Evolutionary conservation across 352 stramenopile species (phyloP).

Genomic region (Pythium chondricola): DNA sequence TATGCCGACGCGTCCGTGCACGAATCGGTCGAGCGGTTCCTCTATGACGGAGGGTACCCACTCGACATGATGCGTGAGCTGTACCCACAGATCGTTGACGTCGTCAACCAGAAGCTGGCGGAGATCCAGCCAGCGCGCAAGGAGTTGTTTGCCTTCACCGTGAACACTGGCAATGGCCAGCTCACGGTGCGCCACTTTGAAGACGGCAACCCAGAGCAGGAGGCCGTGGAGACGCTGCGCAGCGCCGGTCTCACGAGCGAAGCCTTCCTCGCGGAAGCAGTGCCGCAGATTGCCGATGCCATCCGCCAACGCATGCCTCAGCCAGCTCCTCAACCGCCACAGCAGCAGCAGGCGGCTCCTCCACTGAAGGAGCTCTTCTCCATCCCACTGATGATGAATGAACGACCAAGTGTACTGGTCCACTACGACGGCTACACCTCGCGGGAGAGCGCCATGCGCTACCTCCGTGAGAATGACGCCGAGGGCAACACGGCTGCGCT

Average conservation of each 20-base stretch:
- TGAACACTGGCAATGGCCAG: conserved; percentile 46
- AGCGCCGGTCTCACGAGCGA: conserved; percentile 37
- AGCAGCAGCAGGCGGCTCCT: not conserved
- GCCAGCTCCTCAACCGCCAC: not conserved
- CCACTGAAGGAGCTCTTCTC: conserved; percentile 53
- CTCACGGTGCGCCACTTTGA: conserved; percentile 67
- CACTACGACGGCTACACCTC: conserved; percentile 61
- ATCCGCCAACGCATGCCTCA: conserved; percentile 40
- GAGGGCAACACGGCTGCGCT: conserved; percentile 35
- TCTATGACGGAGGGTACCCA: conserved; percentile 46
- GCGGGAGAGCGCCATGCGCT: conserved; percentile 48
- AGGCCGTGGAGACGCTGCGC: conserved; percentile 45
- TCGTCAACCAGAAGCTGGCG: conserved; percentile 55
- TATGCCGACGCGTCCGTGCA: conserved; percentile 53
- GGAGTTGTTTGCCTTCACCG: conserved; percentile 48
- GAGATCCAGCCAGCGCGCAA: conserved; percentile 46
- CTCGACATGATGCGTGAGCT: conserved; percentile 60
- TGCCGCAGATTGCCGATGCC: conserved; percentile 51
- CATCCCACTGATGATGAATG: conserved; percentile 52
- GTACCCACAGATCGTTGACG: conserved; percentile 47
- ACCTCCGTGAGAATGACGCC: conserved; percentile 55
- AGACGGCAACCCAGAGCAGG: conserved; percentile 40
- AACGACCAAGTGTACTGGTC: conserved; percentile 38
- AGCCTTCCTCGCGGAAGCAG: conserved; percentile 43
- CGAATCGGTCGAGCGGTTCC: conserved; percentile 56